Evolutionary conservation across 257 asterid genomes (phyloP), one percentile per base, ranked within the genome.

Genomic region (Forsythia viridissima): DNA sequence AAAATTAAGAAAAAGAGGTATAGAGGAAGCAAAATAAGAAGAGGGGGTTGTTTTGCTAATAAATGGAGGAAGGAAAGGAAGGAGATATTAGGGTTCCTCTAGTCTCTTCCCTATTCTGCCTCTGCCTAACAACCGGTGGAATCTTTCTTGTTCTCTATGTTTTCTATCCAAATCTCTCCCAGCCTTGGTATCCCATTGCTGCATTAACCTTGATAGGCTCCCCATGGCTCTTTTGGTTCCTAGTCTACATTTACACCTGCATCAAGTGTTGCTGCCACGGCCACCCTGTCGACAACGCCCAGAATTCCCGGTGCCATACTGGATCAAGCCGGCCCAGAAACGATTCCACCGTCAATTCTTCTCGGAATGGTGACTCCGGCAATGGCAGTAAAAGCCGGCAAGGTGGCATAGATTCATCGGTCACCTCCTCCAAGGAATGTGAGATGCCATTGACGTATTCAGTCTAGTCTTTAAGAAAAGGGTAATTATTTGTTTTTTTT

Each of bases 141-240:
- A 48, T 78, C n/a, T 69, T 85, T 21, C 89, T 85, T 42, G 73
- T 73, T n/a, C 59, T 85, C 48, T 83, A 80, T 57, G 44, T 42
- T 40, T 85, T 77, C 80, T 59, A 44, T 42, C 89, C 89, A 8
- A 20, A 69, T 34, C 3, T 51, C 5, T 80, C 89, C 3, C 68
- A 66, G 46, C 85, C 87, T 21, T 85, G 89, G 89, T 85, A 61
- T 75, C 80, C 85, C 8, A 10, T 70, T 30, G 85, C 55, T 7
- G 87, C 87, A 65, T 83, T 85, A 52, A 7, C 71, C 46, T 48
- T 85, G 77, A 81, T 85, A 6, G 87, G 87, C 15, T 57, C 63
- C 3, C 89, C 89, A 4, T 85, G 84, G 85, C 63, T 80, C 7
- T 85, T 85, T 38, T 85, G 89, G 89, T 8, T 83, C 55, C 59